phyloP scores from a whole-genome alignment of 164 flowering plant genomes.

The Annona squamosa region DNA sequence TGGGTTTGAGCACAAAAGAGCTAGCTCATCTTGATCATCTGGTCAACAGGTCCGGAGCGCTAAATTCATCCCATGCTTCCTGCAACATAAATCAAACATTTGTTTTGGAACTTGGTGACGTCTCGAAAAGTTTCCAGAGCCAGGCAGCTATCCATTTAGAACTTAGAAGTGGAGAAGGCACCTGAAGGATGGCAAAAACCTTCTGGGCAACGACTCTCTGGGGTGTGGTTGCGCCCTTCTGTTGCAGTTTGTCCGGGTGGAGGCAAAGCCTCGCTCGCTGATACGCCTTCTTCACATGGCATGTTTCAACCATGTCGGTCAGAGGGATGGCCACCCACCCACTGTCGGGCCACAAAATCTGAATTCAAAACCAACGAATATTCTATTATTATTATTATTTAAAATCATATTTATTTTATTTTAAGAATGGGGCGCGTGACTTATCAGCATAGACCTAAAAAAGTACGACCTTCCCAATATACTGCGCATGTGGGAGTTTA shows the following conservation, averaged over 20 bases:
- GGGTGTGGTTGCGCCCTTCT: constrained; percentile 51
- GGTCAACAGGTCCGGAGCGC: constrained; percentile 28
- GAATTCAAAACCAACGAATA: constrained; percentile 10
- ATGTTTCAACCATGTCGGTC: constrained; percentile 31
- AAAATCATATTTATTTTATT: not conserved
- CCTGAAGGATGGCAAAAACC: constrained; percentile 71
- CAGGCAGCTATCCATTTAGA: not conserved
- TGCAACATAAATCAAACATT: constrained; percentile 4
- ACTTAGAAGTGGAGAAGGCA: constrained; percentile 10
- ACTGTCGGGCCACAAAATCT: constrained; percentile 69
- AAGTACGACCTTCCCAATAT: too few species aligned
- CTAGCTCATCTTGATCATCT: not conserved
- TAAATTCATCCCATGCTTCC: constrained; percentile 58
- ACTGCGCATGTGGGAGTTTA: too few species aligned
- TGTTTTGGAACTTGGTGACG: not conserved
- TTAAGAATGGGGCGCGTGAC: too few species aligned
- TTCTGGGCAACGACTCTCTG: constrained; percentile 55
- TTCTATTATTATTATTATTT: not conserved
- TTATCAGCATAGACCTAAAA: too few species aligned
- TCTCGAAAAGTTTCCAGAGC: too few species aligned
- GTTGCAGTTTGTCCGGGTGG: constrained; percentile 81
- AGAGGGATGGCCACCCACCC: constrained; percentile 58
- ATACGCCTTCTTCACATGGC: constrained; percentile 68
- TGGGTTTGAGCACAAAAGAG: not conserved
- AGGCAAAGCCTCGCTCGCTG: constrained; percentile 67